Evolutionary conservation across 352 stramenopile species (phyloP).

Genomic region (Phytophthora pini): DNA sequence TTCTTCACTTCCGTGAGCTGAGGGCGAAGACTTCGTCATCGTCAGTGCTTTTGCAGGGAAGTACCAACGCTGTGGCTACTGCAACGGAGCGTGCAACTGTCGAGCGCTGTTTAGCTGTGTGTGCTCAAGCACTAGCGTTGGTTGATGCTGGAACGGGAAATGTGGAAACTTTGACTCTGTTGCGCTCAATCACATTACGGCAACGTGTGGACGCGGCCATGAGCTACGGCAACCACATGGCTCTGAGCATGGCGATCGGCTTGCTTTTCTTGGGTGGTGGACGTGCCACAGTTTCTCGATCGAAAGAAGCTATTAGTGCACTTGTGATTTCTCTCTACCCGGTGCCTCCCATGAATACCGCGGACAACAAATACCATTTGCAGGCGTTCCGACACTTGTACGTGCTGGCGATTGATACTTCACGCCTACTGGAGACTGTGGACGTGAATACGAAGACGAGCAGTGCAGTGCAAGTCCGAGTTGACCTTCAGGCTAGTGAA

Average conservation of each 20-base stretch:
- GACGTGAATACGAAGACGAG: slow-evolving; percentile 63
- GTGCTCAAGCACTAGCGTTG: slow-evolving; percentile 93
- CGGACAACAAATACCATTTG: slow-evolving; percentile 94
- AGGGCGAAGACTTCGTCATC: slow-evolving; percentile 51
- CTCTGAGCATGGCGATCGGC: slow-evolving; percentile 93
- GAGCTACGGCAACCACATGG: slow-evolving; percentile 97
- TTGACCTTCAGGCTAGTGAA: slow-evolving; percentile 43
- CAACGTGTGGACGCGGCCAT: slow-evolving; percentile 84
- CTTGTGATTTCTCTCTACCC: slow-evolving; percentile 96
- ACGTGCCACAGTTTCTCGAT: slow-evolving; percentile 91
- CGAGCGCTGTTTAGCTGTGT: slow-evolving; percentile 93
- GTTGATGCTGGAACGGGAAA: slow-evolving; percentile 97
- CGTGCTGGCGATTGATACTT: slow-evolving; percentile 82
- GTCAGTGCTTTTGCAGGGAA: slow-evolving; percentile 33
- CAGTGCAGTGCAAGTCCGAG: slow-evolving; percentile 52
- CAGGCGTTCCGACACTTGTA: slow-evolving; percentile 93
- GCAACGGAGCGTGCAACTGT: slow-evolving; percentile 88
- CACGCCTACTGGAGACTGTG: slow-evolving; percentile 76
- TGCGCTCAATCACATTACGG: slow-evolving; percentile 88
- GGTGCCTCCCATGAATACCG: slow-evolving; percentile 91
- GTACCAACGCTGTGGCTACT: slow-evolving; percentile 58
- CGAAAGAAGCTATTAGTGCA: slow-evolving; percentile 92
- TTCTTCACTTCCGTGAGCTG: slow-evolving; percentile 84
- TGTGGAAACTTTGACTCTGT: slow-evolving; percentile 92
- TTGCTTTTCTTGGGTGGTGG: slow-evolving; percentile 97